Percentiles rank a stretch among this genome's conserved stretches.
phyloP scores from a whole-genome alignment of 768 basidiomycete genomes.

The Infundibulicybe gibba region DNA sequence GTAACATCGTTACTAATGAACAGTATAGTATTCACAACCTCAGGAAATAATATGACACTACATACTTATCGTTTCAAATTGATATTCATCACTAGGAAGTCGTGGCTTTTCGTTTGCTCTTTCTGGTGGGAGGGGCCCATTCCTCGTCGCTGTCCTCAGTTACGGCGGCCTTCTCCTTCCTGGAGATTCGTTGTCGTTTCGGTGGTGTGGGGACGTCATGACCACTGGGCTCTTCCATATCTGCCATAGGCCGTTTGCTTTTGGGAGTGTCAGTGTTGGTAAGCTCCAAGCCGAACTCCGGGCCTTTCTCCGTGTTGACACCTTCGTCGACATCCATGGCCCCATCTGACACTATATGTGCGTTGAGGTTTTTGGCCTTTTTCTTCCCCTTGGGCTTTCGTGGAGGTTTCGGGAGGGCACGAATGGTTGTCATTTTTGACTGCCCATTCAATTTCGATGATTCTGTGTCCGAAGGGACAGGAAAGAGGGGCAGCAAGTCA shows the following conservation, averaged over 20 bases:
- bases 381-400: slow-evolving; percentile 34
- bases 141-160: slow-evolving; percentile 27
- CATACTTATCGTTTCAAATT: too few species aligned
- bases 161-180: slow-evolving; percentile 15
- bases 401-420: slow-evolving; percentile 53
- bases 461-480: slow-evolving; percentile 44
- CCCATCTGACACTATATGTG: slow-evolving; percentile 19
- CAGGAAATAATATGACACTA: too few species aligned
- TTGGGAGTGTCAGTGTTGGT: slow-evolving; percentile 38
- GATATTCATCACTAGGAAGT: slow-evolving; percentile 5
- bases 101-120: slow-evolving; percentile 11
- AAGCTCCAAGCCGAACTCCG: slow-evolving; percentile 39
- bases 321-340: slow-evolving; percentile 25
- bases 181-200: slow-evolving; percentile 27
- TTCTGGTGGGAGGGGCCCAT: slow-evolving; percentile 18
- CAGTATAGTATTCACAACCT: too few species aligned
- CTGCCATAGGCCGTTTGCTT: slow-evolving; percentile 31
- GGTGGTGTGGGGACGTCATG: slow-evolving; percentile 21
- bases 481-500: slow-evolving; percentile 36
- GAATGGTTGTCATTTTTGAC: slow-evolving; percentile 59
- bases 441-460: slow-evolving; percentile 81
- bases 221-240: slow-evolving; percentile 19
- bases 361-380: slow-evolving; percentile 18
- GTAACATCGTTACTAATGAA: too few species aligned
- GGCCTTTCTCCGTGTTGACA: slow-evolving; percentile 6